Percentiles rank a stretch among this genome's conserved stretches.
These are phyloP conservation scores for Purshia tridentata DNA, from an alignment of 306 rosid genomes.

Conservation along the genomic window DNA sequence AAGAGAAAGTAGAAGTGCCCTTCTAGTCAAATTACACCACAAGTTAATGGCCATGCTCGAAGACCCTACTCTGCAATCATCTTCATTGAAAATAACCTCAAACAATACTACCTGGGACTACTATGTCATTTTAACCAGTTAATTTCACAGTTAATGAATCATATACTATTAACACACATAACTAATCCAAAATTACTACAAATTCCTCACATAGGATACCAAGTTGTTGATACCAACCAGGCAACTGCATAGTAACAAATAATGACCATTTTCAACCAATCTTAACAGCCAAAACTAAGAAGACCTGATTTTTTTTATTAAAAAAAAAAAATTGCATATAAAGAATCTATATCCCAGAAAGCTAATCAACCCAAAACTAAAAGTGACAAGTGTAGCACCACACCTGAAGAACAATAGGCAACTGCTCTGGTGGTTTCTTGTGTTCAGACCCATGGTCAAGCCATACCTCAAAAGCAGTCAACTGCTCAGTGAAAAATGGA, in stretches of 20 bases:
- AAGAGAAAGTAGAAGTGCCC: not conserved
- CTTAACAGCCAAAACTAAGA: constrained; percentile 23
- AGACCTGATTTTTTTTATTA: not conserved
- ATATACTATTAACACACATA: not conserved
- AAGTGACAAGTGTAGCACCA: constrained; percentile 19
- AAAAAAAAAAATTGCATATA: constrained; percentile 21
- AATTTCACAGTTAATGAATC: not conserved
- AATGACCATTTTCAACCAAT: not conserved
- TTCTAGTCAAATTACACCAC: not conserved
- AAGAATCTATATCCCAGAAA: constrained; percentile 21
- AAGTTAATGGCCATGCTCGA: not conserved
- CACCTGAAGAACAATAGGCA: constrained; percentile 99
- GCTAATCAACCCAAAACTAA: constrained; percentile 35
- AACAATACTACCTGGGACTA: not conserved
- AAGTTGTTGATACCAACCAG: not conserved
- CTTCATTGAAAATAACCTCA: not conserved
- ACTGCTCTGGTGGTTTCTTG: constrained; percentile 99
- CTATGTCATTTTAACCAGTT: not conserved
- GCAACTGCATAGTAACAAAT: not conserved
- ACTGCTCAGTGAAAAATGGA: constrained; percentile 94
- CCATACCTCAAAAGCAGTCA: constrained; percentile 98
- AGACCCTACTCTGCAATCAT: not conserved
- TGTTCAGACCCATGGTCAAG: constrained; percentile 97
- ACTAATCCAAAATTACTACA: not conserved
- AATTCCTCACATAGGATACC: not conserved